Evolutionary conservation across 2,329 filamentous ascomycete genomes (phyloP).

Genomic region (Fusarium oxysporum): DNA sequence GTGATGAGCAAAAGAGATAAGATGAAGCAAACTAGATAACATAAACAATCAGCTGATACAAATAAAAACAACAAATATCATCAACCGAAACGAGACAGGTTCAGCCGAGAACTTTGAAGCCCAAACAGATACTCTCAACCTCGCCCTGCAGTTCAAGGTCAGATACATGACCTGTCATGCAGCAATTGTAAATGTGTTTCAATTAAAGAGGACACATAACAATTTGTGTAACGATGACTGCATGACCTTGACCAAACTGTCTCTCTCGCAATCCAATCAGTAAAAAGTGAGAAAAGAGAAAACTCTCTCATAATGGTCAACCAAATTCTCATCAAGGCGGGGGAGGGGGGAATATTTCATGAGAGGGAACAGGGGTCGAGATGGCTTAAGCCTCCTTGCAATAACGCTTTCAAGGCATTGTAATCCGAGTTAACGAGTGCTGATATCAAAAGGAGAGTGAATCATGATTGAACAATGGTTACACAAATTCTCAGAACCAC

Average conservation of each 20-base stretch:
- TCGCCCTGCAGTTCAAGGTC: constrained; percentile 1
- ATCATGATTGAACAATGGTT: background rate
- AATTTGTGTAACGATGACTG: background rate
- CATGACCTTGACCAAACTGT: background rate
- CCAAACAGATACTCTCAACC: background rate
- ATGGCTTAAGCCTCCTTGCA: background rate
- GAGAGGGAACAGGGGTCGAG: constrained; percentile 21
- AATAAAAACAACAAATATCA: background rate
- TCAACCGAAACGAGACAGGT: background rate
- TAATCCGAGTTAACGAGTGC: background rate
- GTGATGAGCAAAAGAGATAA: constrained; percentile 20
- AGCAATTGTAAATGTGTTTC: background rate
- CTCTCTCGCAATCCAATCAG: background rate
- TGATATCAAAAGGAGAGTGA: background rate
- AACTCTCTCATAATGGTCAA: background rate
- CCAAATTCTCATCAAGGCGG: constrained; percentile 6
- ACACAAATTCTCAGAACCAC: background rate
- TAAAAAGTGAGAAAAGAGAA: constrained; percentile 13
- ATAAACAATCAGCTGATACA: too few species aligned
- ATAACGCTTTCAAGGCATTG: background rate
- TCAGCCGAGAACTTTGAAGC: background rate
- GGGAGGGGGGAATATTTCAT: constrained; percentile 13
- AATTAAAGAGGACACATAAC: background rate
- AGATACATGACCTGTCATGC: background rate
- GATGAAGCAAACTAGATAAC: background rate